phyloP scores from a whole-genome alignment of 225 moss, liverwort and hornwort species.

The Straminergon stramineum region DNA sequence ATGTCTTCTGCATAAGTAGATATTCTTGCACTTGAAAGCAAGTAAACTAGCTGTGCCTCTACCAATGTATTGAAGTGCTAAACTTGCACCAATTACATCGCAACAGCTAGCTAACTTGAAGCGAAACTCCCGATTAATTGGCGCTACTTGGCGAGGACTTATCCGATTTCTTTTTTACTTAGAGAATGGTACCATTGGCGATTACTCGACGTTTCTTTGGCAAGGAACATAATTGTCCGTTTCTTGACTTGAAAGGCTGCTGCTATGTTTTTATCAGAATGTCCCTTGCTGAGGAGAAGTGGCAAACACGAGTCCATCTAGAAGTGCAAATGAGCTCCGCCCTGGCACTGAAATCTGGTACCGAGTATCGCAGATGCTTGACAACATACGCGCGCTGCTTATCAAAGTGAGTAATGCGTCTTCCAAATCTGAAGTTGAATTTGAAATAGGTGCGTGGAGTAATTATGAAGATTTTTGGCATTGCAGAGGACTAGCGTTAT shows the following conservation, averaged over 20 bases:
- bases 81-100: neutral
- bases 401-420: slow-evolving; percentile 32
- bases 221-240: neutral
- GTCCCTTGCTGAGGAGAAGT: slow-evolving; percentile 48
- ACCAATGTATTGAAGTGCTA: neutral
- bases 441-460: neutral
- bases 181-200: neutral
- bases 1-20: neutral
- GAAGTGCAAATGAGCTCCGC: slow-evolving; percentile 85
- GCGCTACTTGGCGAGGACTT: neutral
- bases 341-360: slow-evolving; percentile 59
- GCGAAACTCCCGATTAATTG: neutral
- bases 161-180: neutral
- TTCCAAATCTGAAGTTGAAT: neutral
- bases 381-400: slow-evolving; percentile 82
- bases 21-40: neutral
- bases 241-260: neutral
- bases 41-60: neutral
- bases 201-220: neutral
- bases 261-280: slow-evolving; percentile 28
- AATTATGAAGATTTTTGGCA: neutral
- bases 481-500: neutral
- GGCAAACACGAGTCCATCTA: slow-evolving; percentile 71
- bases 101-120: neutral
- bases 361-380: slow-evolving; percentile 73